phyloP scores from a whole-genome alignment of 371 early-diverging fungal species.

The Circinella umbellata region DNA sequence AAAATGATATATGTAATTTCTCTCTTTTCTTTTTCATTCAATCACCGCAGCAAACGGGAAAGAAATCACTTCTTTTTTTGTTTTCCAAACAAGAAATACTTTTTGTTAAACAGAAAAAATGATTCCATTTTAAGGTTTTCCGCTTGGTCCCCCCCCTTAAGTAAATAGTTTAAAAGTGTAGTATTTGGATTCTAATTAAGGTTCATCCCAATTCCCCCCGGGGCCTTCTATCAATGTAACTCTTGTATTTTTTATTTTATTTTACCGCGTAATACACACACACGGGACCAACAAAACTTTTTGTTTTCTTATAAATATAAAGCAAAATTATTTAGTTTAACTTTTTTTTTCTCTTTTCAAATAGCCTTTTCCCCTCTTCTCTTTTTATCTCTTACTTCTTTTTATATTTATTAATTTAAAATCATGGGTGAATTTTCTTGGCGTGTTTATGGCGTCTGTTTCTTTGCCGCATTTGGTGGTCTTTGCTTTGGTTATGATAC shows the following conservation, averaged over 20 bases:
- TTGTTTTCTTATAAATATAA: no score
- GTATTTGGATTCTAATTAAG: no score
- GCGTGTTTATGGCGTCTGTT: conserved; percentile 36
- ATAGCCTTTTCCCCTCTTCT: no score
- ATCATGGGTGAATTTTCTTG: conserved; percentile 8
- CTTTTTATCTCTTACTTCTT: no score
- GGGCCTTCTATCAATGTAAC: not conserved
- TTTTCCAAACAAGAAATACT: not conserved
- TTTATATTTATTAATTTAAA: no score
- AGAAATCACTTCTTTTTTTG: not conserved
- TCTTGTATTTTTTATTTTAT: no score
- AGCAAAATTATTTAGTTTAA: no score
- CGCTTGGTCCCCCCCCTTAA: not conserved
- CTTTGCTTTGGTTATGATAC: conserved; percentile 58
- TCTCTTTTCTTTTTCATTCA: not conserved
- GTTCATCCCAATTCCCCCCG: not conserved
- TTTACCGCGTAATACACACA: no score
- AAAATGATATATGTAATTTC: not conserved
- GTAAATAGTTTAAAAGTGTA: no score
- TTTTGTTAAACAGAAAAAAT: not conserved
- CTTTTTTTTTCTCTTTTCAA: no score
- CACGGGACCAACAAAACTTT: no score
- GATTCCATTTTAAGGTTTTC: not conserved
- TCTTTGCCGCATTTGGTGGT: conserved; percentile 53
- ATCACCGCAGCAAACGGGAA: conserved; percentile 6